Conservation (phyloP, 1,284 basidiomycete genomes). For the Neolentinus lepideus region DNA sequence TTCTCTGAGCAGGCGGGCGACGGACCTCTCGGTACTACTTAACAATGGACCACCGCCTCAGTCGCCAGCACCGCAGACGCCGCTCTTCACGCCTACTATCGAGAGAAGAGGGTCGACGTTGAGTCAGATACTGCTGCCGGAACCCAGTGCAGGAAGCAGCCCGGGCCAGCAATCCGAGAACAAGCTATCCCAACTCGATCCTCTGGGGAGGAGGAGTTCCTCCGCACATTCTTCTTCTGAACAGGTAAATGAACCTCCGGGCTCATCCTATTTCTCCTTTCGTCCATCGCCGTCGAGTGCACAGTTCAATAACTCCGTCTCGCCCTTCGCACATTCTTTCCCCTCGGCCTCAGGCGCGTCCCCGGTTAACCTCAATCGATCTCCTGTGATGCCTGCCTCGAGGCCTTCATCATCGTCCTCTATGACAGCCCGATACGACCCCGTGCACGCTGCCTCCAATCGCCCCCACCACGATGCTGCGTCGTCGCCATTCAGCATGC, state of each 20-base stretch:
- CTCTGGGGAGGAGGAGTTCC: not conserved
- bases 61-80: slow-evolving; percentile 26
- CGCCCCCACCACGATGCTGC: not conserved
- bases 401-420: slow-evolving; percentile 20
- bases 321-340: slow-evolving; percentile 13
- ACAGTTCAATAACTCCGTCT: slow-evolving; percentile 16
- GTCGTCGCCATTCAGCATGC: slow-evolving; percentile 8
- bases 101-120: not conserved
- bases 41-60: slow-evolving; percentile 40
- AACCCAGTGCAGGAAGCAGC: not conserved
- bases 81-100: slow-evolving; percentile 28
- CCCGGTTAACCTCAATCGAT: slow-evolving; percentile 14
- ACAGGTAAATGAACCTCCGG: not conserved
- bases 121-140: slow-evolving; percentile 1
- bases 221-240: not conserved
- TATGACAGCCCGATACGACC: not conserved
- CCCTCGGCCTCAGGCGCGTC: slow-evolving; percentile 16
- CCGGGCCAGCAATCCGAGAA: not conserved
- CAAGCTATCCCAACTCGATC: not conserved
- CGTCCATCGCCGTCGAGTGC: slow-evolving; percentile 16
- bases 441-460: slow-evolving; percentile 1
- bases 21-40: slow-evolving; percentile 62
- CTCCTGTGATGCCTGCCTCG: slow-evolving; percentile 18
- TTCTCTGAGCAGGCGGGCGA: slow-evolving; percentile 51
- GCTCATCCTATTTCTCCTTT: slow-evolving; percentile 1